Base-by-base conservation (phyloP, 495 filamentous ascomycete species). In the Entonaema liquescens region DNA sequence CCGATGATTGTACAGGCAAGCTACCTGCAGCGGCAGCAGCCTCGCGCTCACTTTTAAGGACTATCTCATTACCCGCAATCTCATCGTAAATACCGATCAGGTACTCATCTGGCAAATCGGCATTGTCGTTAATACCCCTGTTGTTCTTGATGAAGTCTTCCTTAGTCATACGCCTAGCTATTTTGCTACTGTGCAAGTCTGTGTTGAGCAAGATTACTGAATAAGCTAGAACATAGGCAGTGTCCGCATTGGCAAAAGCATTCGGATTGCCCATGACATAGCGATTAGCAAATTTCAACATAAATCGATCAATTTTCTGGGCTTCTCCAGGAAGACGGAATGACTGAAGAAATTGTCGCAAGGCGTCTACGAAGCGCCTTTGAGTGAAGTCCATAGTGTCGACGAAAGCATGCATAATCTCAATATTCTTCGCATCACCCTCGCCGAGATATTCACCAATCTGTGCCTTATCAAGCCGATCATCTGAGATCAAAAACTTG, bases 81-180 rank as follows among this genome's bases (percentile, higher is more conserved):
- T 99, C 95, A 15, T 98, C 93, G 74, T 89, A 99, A 49, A 99
- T 98, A 8, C 88, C 87, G 25, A 84, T 80, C 3, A 98, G 89
- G 79, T 98, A 99, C 36, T 99, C 95, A 56, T 97, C 88, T 7
- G 96, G 95, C 38, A 99, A 79, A 80, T 98, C 92, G 36, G 93
- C 92, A 67, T 91, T 95, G 80, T 99, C 95, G 76, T 99, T 98
- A 83, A 99, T 99, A 49, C 95, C 95, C 35, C 95, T 84, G 77
- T 99, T 99, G 78, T 99, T 99, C 81, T 95, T 97, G 82, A 99
- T 94, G 77, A 98, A 99, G 52, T 99, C 96, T 62, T 97, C 92
- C 65, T 92, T 93, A 12, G 89, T 95, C 95, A 99, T 99, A 47
- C 94, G 89, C 65, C 80, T 83, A 58, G 92, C 94, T 52, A 98